Evolutionary conservation across 2,329 filamentous ascomycete genomes (phyloP), one percentile per base, ranked within the genome.

Genomic region (Alternaria sp.): DNA sequence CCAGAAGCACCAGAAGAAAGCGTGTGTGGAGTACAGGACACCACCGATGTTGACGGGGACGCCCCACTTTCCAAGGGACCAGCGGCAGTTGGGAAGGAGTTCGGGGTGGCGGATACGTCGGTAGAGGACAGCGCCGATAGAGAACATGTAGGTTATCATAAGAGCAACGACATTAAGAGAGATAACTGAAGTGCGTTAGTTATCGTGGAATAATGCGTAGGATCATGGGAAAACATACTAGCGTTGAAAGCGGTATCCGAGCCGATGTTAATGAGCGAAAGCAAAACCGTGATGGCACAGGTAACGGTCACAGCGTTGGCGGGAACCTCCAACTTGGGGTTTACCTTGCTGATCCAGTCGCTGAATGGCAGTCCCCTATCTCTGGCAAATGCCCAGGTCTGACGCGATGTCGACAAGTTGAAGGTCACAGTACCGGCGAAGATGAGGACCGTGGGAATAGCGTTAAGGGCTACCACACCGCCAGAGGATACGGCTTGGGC

Each of bases 1-100:
- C 77, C 77, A 81, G 65, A 80, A 80, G 32, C 73, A 74, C 77
- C 78, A 81, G 62, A 81, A 80, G 60, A 81, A 79, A 5, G 75
- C 73, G 55, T 77, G 77, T 4, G 63, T 57, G 3, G 71, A 63
- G 54, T 79, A 82, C 9, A 77, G 49, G 7, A 81, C 55, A 5
- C 76, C 78, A 0, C 64, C 60, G n/a, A 72, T 44, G 62, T 82
- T 81, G 64, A 81, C 64, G 2, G 74, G 67, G 1, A 80, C 61
- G 8, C 79, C 79, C 67, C 67, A 80, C 36, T 61, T 66, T 20
- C 80, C 80, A 7, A 81, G 74, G 16, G 72, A 77, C 77, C 77
- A 81, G 28, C 73, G 69, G 49, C 76, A 76, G 46, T 64, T 57
- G 12, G 79, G 78, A 6, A 82, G 72, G 6, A 76, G 72, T 49